Evolutionary conservation across 23 red algal genomes (phyloP).

Genomic region (Gracilaria gracilis): DNA sequence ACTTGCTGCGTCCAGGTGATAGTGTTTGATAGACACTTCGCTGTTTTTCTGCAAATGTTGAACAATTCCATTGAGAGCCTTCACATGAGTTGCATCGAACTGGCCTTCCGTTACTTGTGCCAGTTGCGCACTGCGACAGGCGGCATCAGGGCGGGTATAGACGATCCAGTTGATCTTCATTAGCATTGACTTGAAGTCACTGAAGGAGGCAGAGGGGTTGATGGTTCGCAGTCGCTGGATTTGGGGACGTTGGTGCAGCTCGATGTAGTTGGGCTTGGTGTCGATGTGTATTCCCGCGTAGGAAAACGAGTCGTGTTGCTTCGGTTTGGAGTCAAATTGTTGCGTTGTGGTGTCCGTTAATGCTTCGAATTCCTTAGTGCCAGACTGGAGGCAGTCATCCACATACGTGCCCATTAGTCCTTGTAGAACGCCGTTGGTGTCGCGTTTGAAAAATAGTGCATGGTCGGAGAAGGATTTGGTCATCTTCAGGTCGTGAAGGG

Average conservation of each 20-base stretch:
- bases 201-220: background rate
- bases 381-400: constrained; percentile 43
- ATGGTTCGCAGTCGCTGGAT: background rate
- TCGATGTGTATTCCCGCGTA: background rate
- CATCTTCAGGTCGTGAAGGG: constrained; percentile 39
- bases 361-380: constrained; percentile 37
- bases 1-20: background rate
- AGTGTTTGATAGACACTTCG: background rate
- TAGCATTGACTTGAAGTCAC: background rate
- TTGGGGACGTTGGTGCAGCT: background rate
- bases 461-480: background rate
- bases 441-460: background rate
- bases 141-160: constrained; percentile 20
- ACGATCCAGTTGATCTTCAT: constrained; percentile 9
- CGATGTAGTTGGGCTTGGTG: background rate
- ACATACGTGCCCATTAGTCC: constrained; percentile 43
- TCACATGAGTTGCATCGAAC: background rate
- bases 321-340: constrained; percentile 15
- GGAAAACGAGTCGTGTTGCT: background rate
- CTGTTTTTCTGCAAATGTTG: background rate
- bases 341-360: background rate
- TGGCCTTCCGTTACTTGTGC: constrained; percentile 24
- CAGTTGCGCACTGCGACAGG: background rate
- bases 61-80: background rate
- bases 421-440: background rate